Base-by-base conservation (phyloP, 1,139 yeast species). In the Pichia sp. region DNA sequence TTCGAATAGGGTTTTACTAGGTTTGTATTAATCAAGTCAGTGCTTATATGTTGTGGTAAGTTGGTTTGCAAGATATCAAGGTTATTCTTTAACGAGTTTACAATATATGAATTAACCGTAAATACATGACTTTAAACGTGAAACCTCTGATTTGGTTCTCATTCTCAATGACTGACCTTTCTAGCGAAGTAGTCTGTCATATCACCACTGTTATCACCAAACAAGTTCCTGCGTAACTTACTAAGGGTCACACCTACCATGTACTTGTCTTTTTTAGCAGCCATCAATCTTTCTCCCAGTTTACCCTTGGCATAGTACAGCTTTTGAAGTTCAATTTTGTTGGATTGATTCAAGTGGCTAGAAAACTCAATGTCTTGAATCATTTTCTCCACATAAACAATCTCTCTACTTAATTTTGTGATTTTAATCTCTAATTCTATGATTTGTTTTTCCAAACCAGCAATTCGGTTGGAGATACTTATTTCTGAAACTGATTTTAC, bases 191-290 rank as follows among this genome's bases (percentile, higher is more conserved):
- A 60, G 41, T 56, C 61, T 2, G 64, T 58, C 47, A 56, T 56
- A 43, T 56, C 60, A 9, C 60, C 58, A 27, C 59, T 58, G 36
- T 57, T 50, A 33, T 45, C 56, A 16, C 64, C 65, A 43, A 57
- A 56, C 5, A 61, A 47, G 35, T 47, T 54, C 38, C 57, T 58
- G 34, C 56, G 54, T 36, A 53, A 52, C 40, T 54, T 51, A 40
- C 58, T 58, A 36, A 63, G 38, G 38, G 55, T 55, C 29, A 63
- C 57, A 29, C 64, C 53, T 29, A 58, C 42, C 37, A 56, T 58
- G 46, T 63, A 63, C 37, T 53, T 53, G 28, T 59, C 56, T 44
- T 61, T 61, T 36, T 56, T 52, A 7, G 55, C 43, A 5, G 49
- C 42, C 45, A 58, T 61, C 31, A 52, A 48, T 44, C 55, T 59